Base-by-base conservation (phyloP, 2,329 filamentous ascomycete genomes). In the Trichoderma brevicompactum region DNA sequence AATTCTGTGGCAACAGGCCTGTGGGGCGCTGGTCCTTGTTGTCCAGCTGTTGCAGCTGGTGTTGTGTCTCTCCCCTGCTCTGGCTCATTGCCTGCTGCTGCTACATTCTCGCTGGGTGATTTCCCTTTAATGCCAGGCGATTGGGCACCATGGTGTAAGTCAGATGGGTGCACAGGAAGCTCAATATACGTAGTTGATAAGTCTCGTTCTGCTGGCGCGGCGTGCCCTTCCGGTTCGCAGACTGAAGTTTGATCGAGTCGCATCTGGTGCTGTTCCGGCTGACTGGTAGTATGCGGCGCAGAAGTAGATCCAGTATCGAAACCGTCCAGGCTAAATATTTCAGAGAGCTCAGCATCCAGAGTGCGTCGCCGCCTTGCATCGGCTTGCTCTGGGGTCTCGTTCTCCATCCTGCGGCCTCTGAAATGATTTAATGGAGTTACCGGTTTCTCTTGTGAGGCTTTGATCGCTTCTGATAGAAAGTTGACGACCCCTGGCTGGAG, bases 321-420 rank as follows among this genome's bases (percentile, higher is more conserved):
- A 2, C 19, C 53, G n/a, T 65, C 53, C 10, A 52, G 8, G 44
- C 40, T 10, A 28, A 65, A 65, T 36, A 65, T 58, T 15, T 36
- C 36, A 15, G 38, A 41, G 7, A 65, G 38, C 32, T 59, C 53
- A 38, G 43, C 62, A 7, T 34, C 53, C 17, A 59, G 9, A n/a
- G 44, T 52, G 13, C 19, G 28, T 8, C 15, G 44, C 8, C 40
- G 54, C 53, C 53, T 58, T 50, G 28, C 52, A 15, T 40, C 36
- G 23, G 61, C 34, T 44, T 64, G 41, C 19, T 64, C 43, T 17
- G 61, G 52, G 17, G 50, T 56, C 10, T 64, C 61, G 32, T 56
- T 43, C n/a, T 64, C 62, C 62, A 65, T 65, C 10, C 23, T 63
- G 5, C 34, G 59, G 9, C 40, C 13, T 54, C 28, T 63, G n/a